Base-by-base conservation (phyloP, 2,329 filamentous ascomycete species). In the Aspergillus aculeatus region DNA sequence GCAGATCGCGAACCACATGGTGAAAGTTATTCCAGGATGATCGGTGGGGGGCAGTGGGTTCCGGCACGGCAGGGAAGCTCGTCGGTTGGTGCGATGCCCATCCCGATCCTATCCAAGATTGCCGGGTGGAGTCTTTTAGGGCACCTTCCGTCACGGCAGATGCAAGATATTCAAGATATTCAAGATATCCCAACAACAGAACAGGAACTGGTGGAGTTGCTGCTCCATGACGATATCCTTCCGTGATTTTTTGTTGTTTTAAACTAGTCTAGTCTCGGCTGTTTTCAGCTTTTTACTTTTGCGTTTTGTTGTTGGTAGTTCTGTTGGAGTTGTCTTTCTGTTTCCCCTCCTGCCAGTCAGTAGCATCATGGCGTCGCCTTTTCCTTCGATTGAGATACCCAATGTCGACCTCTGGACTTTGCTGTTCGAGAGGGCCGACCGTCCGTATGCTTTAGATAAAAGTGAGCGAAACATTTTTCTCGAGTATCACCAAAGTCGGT, bases 381-480 rank as follows among this genome's bases (percentile, higher is more conserved):
- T 56, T 14, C 57, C 62, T 11, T 24, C 52, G 9, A 32, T 65
- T 23, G 56, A 58, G n/a, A 62, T 65, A 12, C 63, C 62, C 5
- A n/a, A 59, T 7, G 26, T 60, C 24, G 58, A 64, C 51, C 51
- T 65, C 38, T 66, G 63, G 62, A 56, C 32, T 5, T 62, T 61
- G 32, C 56, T 66, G n/a, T 66, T 65, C 47, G 59, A 66, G 41
- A 58, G 57, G 3, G 4, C 29, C 5, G 59, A 65, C 23, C 57
- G 55, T 1, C 49, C 58, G 2, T 65, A 57, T 41, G 50, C 61
- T 0, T 41, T 35, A 14, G 32, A 58, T 21, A 55, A 63, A 21
- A 54, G 59, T 62, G 56, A 14, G 49, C 41, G 16, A n/a, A 24
- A 21, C 3, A 2, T 38, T 29, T 29, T 2, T 7, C 9, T 35